These are phyloP conservation scores for Bjerkandera adusta DNA, from an alignment of 1,284 basidiomycete genomes.

Conservation along the genomic window DNA sequence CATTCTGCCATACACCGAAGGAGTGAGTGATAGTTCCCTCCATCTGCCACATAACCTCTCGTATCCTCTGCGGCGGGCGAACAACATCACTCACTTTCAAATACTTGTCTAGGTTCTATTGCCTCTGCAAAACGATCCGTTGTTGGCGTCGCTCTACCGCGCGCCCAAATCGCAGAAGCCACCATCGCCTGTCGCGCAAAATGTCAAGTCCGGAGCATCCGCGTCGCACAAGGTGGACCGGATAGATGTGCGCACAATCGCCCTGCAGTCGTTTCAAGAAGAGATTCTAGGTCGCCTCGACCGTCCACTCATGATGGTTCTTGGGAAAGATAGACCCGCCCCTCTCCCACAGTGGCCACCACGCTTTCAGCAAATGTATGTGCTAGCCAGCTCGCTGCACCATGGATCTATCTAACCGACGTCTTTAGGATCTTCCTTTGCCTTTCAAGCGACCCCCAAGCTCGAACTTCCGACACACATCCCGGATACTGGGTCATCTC, in stretches of 20 bases:
- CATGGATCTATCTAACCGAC: too few species aligned
- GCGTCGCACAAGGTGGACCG: slow-evolving; percentile 33
- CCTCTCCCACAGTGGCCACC: too few species aligned
- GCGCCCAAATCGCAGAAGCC: slow-evolving; percentile 55
- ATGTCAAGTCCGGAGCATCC: slow-evolving; percentile 42
- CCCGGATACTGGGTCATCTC: too few species aligned
- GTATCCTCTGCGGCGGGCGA: background rate
- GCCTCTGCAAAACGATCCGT: slow-evolving; percentile 72
- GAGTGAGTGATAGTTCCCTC: slow-evolving; percentile 49
- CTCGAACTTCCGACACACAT: too few species aligned
- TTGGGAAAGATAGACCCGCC: too few species aligned
- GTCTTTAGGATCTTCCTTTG: too few species aligned
- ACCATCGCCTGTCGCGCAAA: slow-evolving; percentile 52
- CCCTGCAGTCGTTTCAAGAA: slow-evolving; percentile 81
- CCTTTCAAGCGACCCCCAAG: too few species aligned
- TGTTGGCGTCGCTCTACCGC: slow-evolving; percentile 66
- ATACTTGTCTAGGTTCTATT: slow-evolving; percentile 55
- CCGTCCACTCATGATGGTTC: too few species aligned
- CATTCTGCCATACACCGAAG: slow-evolving; percentile 87
- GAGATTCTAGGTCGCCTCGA: too few species aligned
- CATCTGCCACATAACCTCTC: too few species aligned
- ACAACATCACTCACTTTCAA: slow-evolving; percentile 8
- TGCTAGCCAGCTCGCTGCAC: too few species aligned
- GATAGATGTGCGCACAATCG: slow-evolving; percentile 81
- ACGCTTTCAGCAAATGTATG: too few species aligned